These are phyloP conservation scores for Boletellus ananas DNA, from an alignment of 768 basidiomycete species.

Conservation along the genomic window DNA sequence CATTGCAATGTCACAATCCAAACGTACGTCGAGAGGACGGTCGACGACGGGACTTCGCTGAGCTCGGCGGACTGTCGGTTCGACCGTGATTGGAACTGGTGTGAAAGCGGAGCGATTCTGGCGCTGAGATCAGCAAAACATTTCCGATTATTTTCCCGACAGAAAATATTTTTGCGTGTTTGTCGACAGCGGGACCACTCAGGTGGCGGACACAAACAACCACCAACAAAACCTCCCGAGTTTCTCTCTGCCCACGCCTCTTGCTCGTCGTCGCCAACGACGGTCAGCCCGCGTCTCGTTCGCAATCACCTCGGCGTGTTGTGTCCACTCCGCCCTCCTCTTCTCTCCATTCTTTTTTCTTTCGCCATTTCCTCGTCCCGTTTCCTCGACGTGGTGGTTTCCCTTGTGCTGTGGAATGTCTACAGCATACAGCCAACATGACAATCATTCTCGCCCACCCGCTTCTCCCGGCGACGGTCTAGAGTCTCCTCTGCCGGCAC, in stretches of 20 bases:
- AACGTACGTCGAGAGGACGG: slow-evolving; percentile 23
- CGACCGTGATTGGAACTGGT: slow-evolving; percentile 9
- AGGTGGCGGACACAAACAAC: slow-evolving; percentile 23
- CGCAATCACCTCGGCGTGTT: background rate
- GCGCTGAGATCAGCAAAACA: slow-evolving; percentile 27
- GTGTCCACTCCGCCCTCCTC: background rate
- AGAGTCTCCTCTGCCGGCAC: slow-evolving; percentile 20
- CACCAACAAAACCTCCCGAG: slow-evolving; percentile 20
- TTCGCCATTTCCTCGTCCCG: background rate
- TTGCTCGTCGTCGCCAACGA: slow-evolving; percentile 32
- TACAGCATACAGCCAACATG: slow-evolving; percentile 38
- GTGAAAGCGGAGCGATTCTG: slow-evolving; percentile 16
- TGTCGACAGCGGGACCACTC: background rate
- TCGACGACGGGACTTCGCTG: slow-evolving; percentile 29
- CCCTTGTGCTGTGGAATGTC: slow-evolving; percentile 41
- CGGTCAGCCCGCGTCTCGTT: slow-evolving; percentile 18
- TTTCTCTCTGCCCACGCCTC: slow-evolving; percentile 27
- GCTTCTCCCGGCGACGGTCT: slow-evolving; percentile 51
- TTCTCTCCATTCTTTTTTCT: slow-evolving; percentile 8
- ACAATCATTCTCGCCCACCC: slow-evolving; percentile 32
- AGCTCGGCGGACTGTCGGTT: slow-evolving; percentile 35
- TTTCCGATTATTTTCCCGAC: background rate
- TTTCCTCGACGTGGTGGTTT: slow-evolving; percentile 32
- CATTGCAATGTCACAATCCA: slow-evolving; percentile 9
- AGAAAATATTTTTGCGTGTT: no score